Evolutionary conservation across 306 rosid species (phyloP), one percentile per base, ranked within the genome.

Genomic region (Cucurbita maxima): DNA sequence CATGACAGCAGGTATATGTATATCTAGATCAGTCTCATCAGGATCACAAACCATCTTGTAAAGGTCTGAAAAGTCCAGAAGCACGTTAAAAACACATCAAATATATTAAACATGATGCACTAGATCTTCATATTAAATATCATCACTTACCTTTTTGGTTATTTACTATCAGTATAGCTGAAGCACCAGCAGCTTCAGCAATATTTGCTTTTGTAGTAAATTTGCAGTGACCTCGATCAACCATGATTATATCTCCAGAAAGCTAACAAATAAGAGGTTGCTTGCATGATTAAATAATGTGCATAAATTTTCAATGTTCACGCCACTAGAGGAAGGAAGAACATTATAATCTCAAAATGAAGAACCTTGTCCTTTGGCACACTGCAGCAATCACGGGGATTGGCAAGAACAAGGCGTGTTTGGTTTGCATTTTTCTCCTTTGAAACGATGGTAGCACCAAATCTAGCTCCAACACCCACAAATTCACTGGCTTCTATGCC

Each of bases 1-100:
- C 88, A 95, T 91, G 79, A 95, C 91, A 48, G 91, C 88, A 48
- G 97, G 96, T 82, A 95, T 95, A 84, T 77, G 85, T 78, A 95
- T 91, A 82, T 85, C 85, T 18, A 89, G 78, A 82, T 85, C 91
- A 53, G 88, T 86, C 87, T 95, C 97, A 75, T 88, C 87, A 10
- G 87, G 84, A 53, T 86, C 95, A 73, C 99, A 95, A 45, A 95
- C 96, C 99, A 95, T 95, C 97, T 91, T 91, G 82, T 89, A 95
- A 70, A 95, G 97, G 78, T 89, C 97, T 95, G 92, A 79, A 77
- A 79, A 34, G 70, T 78, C 79, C 73, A 76, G 22, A 77, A 76
- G 45, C 63, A 38, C 74, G 41, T 34, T 77, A 76, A 55, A 64
- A 76, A 56, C 50, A 75, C 18, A 71, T 76, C 73, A 73, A 55